Base-by-base conservation (phyloP, 2,329 filamentous ascomycete species). In the Fonsecaea pedrosoi region DNA sequence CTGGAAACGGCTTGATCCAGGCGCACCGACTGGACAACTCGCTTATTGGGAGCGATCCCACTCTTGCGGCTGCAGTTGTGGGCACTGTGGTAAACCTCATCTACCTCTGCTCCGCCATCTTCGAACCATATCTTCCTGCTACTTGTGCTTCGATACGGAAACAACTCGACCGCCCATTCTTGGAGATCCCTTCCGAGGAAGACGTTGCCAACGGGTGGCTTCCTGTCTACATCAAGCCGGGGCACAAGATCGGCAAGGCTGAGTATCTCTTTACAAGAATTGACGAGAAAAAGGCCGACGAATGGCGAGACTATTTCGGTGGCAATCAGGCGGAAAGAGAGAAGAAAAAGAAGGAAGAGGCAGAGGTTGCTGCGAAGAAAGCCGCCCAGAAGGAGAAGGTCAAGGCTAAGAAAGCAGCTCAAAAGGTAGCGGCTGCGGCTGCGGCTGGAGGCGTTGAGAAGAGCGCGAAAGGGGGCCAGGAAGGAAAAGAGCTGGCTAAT, bases 61-160 rank as follows among this genome's bases (percentile, higher is more conserved):
- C 85, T 59, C 82, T 83, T 34, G 86, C 85, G 64, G 86, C 86
- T 10, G 85, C 86, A 5, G 86, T 89, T 21, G 86, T 96, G 62
- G 90, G 92, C 63, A 83, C 93, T n/a, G 92, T 90, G 0, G 83
- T 96, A 67, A 96, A 96, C 80, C 87, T 94, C 70, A 88, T 94
- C 62, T 88, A 94, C 75, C 88, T 97, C 37, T 85, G 96, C 56
- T 91, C 93, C 25, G 89, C 87, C 62, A 81, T 97, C 53, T 86
- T 94, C 64, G 87, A 88, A 60, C 94, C 94, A 0, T 97, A 94
- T 80, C 92, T 97, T 84, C 93, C 92, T 48, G 85, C 85, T n/a
- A 94, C 90, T 8, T 84, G 90, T 3, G 85, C 85, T 67, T 87
- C 87, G 37, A 97, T 97, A 73, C 86, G 92, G 71, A 79, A 86